Percentiles rank a stretch among this genome's conserved stretches.
These are phyloP conservation scores for Prunus fruticosa DNA, from an alignment of 306 rosid species.

Conservation along the genomic window DNA sequence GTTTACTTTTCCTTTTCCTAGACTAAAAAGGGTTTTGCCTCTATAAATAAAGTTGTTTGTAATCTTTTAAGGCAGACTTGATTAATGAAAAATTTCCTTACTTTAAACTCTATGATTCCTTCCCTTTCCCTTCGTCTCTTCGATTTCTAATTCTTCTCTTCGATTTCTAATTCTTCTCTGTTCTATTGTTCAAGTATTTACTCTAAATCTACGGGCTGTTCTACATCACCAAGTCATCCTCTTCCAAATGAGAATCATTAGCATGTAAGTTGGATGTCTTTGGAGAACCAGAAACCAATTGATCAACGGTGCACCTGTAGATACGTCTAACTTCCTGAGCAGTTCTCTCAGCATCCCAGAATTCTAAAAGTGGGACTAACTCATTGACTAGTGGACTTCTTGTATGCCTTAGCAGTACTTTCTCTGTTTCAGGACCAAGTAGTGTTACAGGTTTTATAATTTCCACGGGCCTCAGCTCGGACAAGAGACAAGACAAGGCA, in stretches of 20 bases:
- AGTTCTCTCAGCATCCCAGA: conserved; percentile 82
- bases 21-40: too few relatives aligned
- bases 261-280: conserved; percentile 12
- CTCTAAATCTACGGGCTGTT: too few relatives aligned
- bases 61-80: too few relatives aligned
- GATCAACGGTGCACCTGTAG: conserved; percentile 35
- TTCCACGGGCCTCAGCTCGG: conserved; percentile 95
- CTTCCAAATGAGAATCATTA: conserved; percentile 24
- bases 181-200: too few relatives aligned
- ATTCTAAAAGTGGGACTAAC: conserved; percentile 72
- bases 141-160: too few relatives aligned
- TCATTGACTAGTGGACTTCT: conserved; percentile 89
- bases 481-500: conserved; percentile 71
- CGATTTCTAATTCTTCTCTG: too few relatives aligned
- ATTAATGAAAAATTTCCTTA: too few relatives aligned
- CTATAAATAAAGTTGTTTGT: too few relatives aligned
- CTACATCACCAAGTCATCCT: too few relatives aligned
- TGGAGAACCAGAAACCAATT: conserved; percentile 26
- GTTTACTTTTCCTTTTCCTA: too few relatives aligned
- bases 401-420: conserved; percentile 63
- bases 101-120: too few relatives aligned
- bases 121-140: too few relatives aligned
- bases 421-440: conserved; percentile 86
- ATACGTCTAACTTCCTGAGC: conserved; percentile 47
- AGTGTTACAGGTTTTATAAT: conserved; percentile 75